Conservation (phyloP, 345 rosid genomes). For the Brassica napus region Da-Ae NC_063434.1:56501-57000, state of each 20-base stretch:
- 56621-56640: neutral
- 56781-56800: neutral
- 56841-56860: neutral
- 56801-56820: neutral
- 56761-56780: neutral
- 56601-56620: neutral
- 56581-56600: neutral
- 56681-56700: neutral
- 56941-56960: neutral
- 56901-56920: neutral
- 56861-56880: neutral
- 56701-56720: neutral
- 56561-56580: neutral
- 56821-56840: neutral
- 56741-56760: slow-evolving; percentile 6
- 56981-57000: neutral
- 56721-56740: slow-evolving; percentile 13
- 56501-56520: slow-evolving; percentile 6
- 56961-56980: neutral
- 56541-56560: neutral
- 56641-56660: neutral
- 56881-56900: neutral
- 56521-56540: neutral
- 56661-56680: neutral
- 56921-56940: too few relatives aligned